Conservation (phyloP, 106 monocot genomes). For the Acanthochlamys bracteata region DNA sequence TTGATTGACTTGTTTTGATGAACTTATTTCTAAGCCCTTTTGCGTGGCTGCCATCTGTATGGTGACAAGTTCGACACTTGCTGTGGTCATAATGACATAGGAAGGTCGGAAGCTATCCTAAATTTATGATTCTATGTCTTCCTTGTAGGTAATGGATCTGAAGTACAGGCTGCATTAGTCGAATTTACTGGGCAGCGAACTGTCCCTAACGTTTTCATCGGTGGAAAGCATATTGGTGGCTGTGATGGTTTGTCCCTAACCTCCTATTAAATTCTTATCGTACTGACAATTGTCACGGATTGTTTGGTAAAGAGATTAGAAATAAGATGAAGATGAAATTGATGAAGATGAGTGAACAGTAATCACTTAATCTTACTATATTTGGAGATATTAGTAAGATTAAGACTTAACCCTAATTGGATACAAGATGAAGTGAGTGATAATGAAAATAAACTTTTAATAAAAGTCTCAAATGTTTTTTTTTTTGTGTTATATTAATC, state of each 20-base stretch:
- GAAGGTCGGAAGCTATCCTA: background rate
- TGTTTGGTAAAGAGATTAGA: no score
- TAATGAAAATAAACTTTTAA: no score
- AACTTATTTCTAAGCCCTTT: background rate
- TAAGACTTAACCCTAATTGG: no score
- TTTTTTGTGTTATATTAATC: no score
- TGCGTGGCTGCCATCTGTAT: background rate
- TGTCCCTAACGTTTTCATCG: conserved; percentile 85
- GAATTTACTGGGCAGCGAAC: conserved; percentile 77
- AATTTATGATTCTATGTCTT: background rate
- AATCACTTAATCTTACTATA: no score
- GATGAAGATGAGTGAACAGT: no score
- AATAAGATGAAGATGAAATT: no score
- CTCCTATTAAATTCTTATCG: no score
- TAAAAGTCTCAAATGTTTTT: no score
- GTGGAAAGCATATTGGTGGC: conserved; percentile 82
- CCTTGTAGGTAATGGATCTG: conserved; percentile 66
- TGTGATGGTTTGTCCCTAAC: conserved; percentile 51
- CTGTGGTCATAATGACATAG: background rate
- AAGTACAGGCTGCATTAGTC: conserved; percentile 51
- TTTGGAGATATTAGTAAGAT: no score
- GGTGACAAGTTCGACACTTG: no score
- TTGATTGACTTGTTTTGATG: background rate
- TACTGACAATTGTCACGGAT: background rate
- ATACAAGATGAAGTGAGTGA: no score